These are phyloP conservation scores for Lentinula sp. DNA, from an alignment of 768 basidiomycete species.

Conservation along the genomic window DNA sequence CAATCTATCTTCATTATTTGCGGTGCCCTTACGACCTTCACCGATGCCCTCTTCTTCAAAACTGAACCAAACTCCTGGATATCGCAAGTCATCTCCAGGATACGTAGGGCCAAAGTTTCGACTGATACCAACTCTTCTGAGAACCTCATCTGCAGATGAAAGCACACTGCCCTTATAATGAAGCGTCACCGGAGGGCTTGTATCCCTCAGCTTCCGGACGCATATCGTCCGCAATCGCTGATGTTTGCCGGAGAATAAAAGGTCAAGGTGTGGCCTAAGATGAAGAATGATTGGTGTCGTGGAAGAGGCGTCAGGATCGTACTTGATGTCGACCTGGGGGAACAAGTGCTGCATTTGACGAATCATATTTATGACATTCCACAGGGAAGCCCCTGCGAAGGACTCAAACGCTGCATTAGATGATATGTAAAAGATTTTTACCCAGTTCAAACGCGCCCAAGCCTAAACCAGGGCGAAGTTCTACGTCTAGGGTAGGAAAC, in stretches of 20 bases:
- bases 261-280: conserved; percentile 74
- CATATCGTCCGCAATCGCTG: conserved; percentile 80
- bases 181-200: conserved; percentile 60
- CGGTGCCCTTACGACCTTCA: conserved; percentile 45
- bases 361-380: conserved; percentile 68
- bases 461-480: conserved; percentile 69
- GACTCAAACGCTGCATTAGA: conserved; percentile 4
- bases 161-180: conserved; percentile 62
- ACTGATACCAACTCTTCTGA: conserved; percentile 61
- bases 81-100: conserved; percentile 66
- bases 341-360: conserved; percentile 62
- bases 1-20: conserved; percentile 52
- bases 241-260: conserved; percentile 76
- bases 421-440: conserved; percentile 16
- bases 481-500: conserved; percentile 68
- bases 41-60: conserved; percentile 69
- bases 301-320: conserved; percentile 64
- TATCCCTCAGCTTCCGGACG: conserved; percentile 59
- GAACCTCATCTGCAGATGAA: conserved; percentile 53
- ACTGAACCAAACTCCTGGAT: conserved; percentile 80
- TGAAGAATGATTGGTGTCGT: conserved; percentile 75
- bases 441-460: conserved; percentile 78
- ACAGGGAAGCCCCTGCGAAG: conserved; percentile 62
- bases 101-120: conserved; percentile 82
- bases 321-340: conserved; percentile 81